Conservation (phyloP, 345 rosid species). For the Laguncularia racemosa region DNA sequence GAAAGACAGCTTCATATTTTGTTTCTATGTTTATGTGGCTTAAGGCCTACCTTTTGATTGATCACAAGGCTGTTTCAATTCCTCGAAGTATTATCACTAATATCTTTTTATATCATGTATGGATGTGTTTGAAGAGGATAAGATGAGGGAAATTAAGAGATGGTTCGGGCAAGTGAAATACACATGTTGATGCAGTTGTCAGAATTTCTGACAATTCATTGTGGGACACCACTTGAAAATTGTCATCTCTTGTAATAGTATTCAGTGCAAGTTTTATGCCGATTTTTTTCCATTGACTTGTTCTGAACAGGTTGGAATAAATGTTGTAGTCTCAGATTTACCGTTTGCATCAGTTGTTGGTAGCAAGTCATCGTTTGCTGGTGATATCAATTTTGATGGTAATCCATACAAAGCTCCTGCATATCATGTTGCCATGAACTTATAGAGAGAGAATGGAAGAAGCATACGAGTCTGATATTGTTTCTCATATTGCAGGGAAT, state of each 20-base stretch:
- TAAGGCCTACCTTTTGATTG: too few relatives aligned
- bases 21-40: too few relatives aligned
- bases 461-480: too few relatives aligned
- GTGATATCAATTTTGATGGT: constrained; percentile 50
- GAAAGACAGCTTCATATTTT: background rate
- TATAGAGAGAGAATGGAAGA: too few relatives aligned
- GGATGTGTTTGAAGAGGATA: too few relatives aligned
- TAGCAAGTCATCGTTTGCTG: constrained; percentile 37
- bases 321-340: constrained; percentile 35
- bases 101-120: too few relatives aligned
- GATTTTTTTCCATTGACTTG: constrained; percentile 9
- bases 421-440: background rate
- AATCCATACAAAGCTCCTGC: background rate
- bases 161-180: too few relatives aligned
- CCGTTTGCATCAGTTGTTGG: constrained; percentile 36
- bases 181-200: too few relatives aligned
- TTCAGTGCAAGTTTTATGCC: too few relatives aligned
- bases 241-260: background rate
- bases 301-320: constrained; percentile 45
- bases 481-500: constrained; percentile 28
- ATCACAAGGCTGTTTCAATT: too few relatives aligned
- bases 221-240: background rate
- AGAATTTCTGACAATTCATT: background rate
- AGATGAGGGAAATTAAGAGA: too few relatives aligned
- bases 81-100: too few relatives aligned